Evolutionary conservation across 192 early-diverging fungal species (phyloP).

Genomic region (Mortierella alpina): DNA sequence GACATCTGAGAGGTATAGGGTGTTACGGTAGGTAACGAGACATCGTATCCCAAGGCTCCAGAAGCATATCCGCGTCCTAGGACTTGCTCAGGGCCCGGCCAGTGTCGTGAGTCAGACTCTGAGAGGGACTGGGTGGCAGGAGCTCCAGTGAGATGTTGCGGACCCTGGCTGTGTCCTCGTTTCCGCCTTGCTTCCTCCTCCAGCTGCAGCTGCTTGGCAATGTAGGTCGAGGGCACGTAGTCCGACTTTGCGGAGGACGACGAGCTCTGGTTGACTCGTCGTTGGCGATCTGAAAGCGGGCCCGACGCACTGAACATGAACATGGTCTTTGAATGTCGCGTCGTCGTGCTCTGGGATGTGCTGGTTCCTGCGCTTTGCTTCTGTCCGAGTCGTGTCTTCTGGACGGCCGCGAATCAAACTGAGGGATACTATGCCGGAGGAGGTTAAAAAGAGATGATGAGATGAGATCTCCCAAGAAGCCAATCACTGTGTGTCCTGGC

Average conservation of each 20-base stretch:
- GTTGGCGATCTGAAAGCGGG: slow-evolving; percentile 11
- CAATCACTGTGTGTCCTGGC: too few relatives aligned
- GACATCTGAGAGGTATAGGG: background rate
- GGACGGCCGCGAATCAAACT: background rate
- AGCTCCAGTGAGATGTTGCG: background rate
- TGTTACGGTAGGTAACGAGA: background rate
- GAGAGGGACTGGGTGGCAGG: background rate
- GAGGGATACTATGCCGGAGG: background rate
- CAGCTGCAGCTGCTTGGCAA: slow-evolving; percentile 19
- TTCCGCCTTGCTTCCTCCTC: slow-evolving; percentile 28
- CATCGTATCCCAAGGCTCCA: slow-evolving; percentile 37
- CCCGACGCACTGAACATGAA: slow-evolving; percentile 39
- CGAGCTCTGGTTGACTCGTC: slow-evolving; percentile 9
- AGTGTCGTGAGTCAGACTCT: background rate
- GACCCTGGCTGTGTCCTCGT: background rate
- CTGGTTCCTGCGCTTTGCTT: background rate
- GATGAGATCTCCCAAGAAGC: too few relatives aligned
- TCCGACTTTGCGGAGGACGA: slow-evolving; percentile 4
- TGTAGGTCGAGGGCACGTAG: slow-evolving; percentile 39
- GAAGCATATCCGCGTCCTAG: slow-evolving; percentile 33
- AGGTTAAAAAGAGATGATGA: background rate
- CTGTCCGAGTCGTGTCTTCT: background rate
- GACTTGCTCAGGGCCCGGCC: slow-evolving; percentile 21
- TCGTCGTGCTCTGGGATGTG: background rate
- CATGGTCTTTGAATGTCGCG: slow-evolving; percentile 9